Evolutionary conservation across 495 filamentous ascomycete species (phyloP).

Genomic region (Penicillium pulvis): DNA sequence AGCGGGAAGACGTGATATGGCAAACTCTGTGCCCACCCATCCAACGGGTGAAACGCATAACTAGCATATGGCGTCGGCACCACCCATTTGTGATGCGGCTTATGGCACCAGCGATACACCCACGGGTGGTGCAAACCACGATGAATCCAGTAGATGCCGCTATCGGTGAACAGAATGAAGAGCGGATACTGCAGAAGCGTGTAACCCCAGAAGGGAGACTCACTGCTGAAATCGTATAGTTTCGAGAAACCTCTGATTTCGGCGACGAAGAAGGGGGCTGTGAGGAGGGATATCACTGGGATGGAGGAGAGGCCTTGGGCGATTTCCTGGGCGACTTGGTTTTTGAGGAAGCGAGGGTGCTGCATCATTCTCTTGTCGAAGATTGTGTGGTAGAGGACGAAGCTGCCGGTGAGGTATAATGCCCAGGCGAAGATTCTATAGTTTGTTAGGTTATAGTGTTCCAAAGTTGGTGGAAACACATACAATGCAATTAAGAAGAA

Average conservation of each 20-base stretch:
- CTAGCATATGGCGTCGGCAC: conserved; percentile 91
- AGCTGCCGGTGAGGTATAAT: conserved; percentile 71
- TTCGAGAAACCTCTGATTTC: conserved; percentile 84
- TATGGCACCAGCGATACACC: conserved; percentile 86
- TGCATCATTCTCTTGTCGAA: conserved; percentile 84
- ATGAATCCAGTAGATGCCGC: conserved; percentile 91
- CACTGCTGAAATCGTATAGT: conserved; percentile 73
- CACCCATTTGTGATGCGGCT: conserved; percentile 98
- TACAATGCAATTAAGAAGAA: conserved; percentile 74
- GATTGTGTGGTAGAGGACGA: conserved; percentile 78
- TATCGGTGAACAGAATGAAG: conserved; percentile 90
- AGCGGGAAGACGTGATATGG: conserved; percentile 94
- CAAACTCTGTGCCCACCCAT: conserved; percentile 87
- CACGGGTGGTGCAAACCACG: conserved; percentile 76
- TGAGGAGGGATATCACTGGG: conserved; percentile 78
- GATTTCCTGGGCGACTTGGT: conserved; percentile 86
- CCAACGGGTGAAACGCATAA: conserved; percentile 91
- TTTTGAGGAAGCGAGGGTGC: conserved; percentile 88
- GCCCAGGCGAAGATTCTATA: conserved; percentile 66
- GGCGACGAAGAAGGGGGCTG: conserved; percentile 73
- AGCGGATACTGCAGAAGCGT: conserved; percentile 81
- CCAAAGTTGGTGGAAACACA: conserved; percentile 6
- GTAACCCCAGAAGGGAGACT: conserved; percentile 72
- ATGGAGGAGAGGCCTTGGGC: conserved; percentile 66
- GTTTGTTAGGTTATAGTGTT: conserved; percentile 1